Evolutionary conservation across 352 stramenopile species (phyloP), one percentile per base, ranked within the genome.

Genomic region (Phytopythium ostracodes): DNA sequence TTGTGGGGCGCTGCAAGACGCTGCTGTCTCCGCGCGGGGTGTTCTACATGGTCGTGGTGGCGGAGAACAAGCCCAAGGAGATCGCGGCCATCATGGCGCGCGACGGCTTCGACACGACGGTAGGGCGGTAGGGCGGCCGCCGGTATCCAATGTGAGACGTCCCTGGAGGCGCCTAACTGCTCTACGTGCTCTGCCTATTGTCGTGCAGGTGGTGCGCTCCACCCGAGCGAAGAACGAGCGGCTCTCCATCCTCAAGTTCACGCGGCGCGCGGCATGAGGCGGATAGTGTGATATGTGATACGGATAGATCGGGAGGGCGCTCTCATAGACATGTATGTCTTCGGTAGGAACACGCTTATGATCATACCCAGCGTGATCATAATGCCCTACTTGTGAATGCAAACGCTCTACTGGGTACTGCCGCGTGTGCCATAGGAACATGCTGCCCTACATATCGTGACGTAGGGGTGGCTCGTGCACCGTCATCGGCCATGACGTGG

Each of bases 41-140:
- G 7, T 98, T 98, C 56, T 99, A 99, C 73, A 89, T 99, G 78
- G 91, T 99, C n/a, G 90, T 96, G 7, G 96, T 99, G 1, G 84
- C 96, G 47, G 97, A 99, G 66, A 99, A 99, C 78, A 91, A 96
- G 64, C 97, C 97, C 4, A 87, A 94, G 49, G 81, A 99, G 66
- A 97, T 99, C 40, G 81, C 72, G 11, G 59, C 69, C n/a, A 77
- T 92, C 59, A 72, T 97, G 17, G 69, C 70, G 0, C 67, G 64
- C 11, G 70, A 92, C 42, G 84, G 87, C 18, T 91, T 96, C 46
- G 25, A 73, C 36, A 93, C 85, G 76, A 84, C 66, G 43, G 86
- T 94, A 62, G 31, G 66, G 24, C 66, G 43, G 86, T 94, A 62
- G 31, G 66, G 24, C 7, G 9, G 31, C 43, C 36, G 17, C 10